These are phyloP conservation scores for Leccinellum albellum DNA, from an alignment of 768 basidiomycete species.

Conservation along the genomic window DNA sequence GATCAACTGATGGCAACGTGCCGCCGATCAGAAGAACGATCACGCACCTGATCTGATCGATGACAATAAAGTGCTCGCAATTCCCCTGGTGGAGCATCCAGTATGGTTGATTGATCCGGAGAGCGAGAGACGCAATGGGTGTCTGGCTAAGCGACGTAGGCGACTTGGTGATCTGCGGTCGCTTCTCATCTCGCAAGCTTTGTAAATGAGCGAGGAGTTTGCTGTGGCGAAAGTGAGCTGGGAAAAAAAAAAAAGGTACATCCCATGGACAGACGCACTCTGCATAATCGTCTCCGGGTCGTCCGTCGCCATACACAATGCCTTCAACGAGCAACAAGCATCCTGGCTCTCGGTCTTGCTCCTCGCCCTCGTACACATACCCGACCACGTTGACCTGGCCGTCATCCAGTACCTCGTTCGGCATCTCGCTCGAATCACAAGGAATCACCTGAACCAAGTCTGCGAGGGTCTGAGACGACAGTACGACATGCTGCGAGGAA, in stretches of 20 bases:
- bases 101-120: constrained; percentile 73
- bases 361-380: constrained; percentile 25
- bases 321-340: constrained; percentile 62
- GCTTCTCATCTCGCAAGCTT: constrained; percentile 31
- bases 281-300: constrained; percentile 50
- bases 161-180: constrained; percentile 35
- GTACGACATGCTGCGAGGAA: constrained; percentile 61
- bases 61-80: constrained; percentile 75
- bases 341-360: constrained; percentile 25
- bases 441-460: constrained; percentile 59
- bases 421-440: constrained; percentile 57
- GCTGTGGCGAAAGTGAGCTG: constrained; percentile 29
- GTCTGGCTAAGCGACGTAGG: constrained; percentile 45
- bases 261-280: constrained; percentile 35
- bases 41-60: constrained; percentile 67
- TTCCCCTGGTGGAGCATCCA: constrained; percentile 78
- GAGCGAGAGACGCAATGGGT: constrained; percentile 47
- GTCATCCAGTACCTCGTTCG: constrained; percentile 36
- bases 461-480: constrained; percentile 69
- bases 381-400: constrained; percentile 31
- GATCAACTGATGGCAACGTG: too few relatives aligned
- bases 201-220: constrained; percentile 43
- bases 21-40: too few relatives aligned
- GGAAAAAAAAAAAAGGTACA: background rate
- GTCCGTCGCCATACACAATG: constrained; percentile 53